A percentile compares a stretch with the other conserved stretches of the same genome.
Conservation (phyloP, 345 rosid species). For the Streptanthus diversifolius region DNA sequence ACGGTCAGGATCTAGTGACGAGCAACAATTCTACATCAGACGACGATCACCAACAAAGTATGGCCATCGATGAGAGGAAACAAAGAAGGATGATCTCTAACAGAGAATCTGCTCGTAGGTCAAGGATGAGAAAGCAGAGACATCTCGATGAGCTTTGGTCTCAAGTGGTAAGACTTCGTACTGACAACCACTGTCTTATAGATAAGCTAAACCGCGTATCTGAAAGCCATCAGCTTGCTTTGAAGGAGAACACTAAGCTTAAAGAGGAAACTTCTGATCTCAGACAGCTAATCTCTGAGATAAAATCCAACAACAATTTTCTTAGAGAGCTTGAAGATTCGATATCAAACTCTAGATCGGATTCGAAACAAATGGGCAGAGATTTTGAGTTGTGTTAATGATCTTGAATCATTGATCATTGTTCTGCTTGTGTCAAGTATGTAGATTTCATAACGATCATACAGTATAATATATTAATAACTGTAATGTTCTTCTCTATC, state of each 20-base stretch:
- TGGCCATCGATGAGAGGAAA: conserved; percentile 78
- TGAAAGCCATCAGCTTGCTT: conserved; percentile 53
- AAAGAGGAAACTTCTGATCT: conserved; percentile 80
- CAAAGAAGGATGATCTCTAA: conserved; percentile 92
- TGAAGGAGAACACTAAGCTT: conserved; percentile 72
- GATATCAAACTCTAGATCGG: conserved; percentile 38
- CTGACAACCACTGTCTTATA: conserved; percentile 62
- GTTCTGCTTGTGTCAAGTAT: conserved; percentile 16
- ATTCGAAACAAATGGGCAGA: conserved; percentile 12
- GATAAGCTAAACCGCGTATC: conserved; percentile 66
- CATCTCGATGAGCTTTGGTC: conserved; percentile 96
- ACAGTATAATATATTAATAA: conserved; percentile 16
- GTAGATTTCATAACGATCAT: conserved; percentile 16
- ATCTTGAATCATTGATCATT: conserved; percentile 3
- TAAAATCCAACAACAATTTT: conserved; percentile 34
- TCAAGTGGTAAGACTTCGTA: conserved; percentile 68
- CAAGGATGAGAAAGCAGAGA: conserved; percentile 93
- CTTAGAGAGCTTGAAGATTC: conserved; percentile 54
- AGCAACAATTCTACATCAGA: conserved; percentile 84
- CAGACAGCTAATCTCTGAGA: conserved; percentile 57
- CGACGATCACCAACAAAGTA: conserved; percentile 57
- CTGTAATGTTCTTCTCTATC: conserved; percentile 24
- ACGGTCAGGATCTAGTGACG: conserved; percentile 36
- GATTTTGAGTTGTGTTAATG: conserved; percentile 22
- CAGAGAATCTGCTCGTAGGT: conserved; percentile 93